phyloP scores from a whole-genome alignment of 2,329 filamentous ascomycete species.

The Macrophomina pseudophaseolina region DNA sequence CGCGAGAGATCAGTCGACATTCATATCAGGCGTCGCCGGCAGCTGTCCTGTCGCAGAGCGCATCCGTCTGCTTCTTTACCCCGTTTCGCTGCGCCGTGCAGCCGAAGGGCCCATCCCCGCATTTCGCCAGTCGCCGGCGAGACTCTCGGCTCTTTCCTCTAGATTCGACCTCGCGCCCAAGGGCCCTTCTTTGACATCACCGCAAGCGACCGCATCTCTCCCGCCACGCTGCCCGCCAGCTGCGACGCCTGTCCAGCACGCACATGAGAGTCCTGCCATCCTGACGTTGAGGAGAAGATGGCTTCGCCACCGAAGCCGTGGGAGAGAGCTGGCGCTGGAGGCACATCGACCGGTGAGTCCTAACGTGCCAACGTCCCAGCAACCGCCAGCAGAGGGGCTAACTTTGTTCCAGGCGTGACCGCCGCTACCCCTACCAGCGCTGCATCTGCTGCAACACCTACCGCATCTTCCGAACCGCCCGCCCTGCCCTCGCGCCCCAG shows the following conservation, averaged over 20 bases:
- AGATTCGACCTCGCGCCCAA: conserved; percentile 5
- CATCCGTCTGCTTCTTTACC: neutral
- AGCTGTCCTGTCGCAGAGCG: neutral
- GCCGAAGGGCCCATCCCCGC: conserved; percentile 17
- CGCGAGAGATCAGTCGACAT: neutral
- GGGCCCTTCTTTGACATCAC: conserved; percentile 27
- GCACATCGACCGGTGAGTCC: conserved; percentile 31
- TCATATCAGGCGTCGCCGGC: neutral
- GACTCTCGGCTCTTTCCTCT: conserved; percentile 11
- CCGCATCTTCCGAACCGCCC: conserved; percentile 57
- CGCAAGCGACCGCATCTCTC: conserved; percentile 16
- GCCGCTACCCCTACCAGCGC: conserved; percentile 52
- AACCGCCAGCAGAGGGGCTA: conserved; percentile 10
- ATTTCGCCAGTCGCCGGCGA: conserved; percentile 12
- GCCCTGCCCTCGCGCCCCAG: conserved; percentile 81
- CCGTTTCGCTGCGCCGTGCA: neutral
- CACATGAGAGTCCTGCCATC: conserved; percentile 34
- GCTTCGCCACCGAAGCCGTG: conserved; percentile 95
- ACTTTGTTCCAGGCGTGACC: conserved; percentile 21
- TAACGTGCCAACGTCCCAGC: neutral
- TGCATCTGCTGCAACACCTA: conserved; percentile 46
- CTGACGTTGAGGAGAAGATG: conserved; percentile 47
- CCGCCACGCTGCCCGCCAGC: conserved; percentile 5
- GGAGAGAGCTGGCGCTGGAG: conserved; percentile 76
- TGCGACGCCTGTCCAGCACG: conserved; percentile 17